A percentile compares a stretch with the other conserved stretches of the same genome.
These are phyloP conservation scores for Zizania palustris DNA, from an alignment of 202 grass and related monocot species.

Conservation along the genomic window DNA sequence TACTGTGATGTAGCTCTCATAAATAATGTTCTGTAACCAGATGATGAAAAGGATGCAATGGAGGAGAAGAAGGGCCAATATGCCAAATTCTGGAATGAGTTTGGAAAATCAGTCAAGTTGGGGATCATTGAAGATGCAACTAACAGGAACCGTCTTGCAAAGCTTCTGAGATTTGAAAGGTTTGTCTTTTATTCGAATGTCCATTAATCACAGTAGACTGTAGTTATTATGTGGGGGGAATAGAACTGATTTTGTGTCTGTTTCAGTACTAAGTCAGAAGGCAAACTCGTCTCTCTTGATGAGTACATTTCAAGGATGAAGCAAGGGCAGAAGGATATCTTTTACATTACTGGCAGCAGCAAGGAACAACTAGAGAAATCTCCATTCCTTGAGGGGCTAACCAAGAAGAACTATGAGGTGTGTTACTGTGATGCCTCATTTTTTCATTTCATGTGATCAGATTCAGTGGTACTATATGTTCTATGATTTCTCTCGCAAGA, in stretches of 20 bases:
- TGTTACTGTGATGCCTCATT: background rate
- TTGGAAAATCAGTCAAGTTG: slow-evolving; percentile 95
- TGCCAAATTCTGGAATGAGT: slow-evolving; percentile 96
- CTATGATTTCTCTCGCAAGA: background rate
- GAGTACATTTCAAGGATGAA: slow-evolving; percentile 99
- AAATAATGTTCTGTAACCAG: slow-evolving; percentile 42
- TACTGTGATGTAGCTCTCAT: slow-evolving; percentile 17
- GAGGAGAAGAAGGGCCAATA: slow-evolving; percentile 93
- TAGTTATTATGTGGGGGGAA: background rate
- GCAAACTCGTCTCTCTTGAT: slow-evolving; percentile 86
- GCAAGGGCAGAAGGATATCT: slow-evolving; percentile 89
- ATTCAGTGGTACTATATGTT: background rate
- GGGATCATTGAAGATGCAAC: slow-evolving; percentile 96
- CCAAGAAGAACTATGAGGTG: slow-evolving; percentile 97
- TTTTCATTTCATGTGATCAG: background rate
- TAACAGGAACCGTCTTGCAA: slow-evolving; percentile 93
- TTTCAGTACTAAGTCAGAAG: slow-evolving; percentile 90
- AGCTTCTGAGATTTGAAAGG: slow-evolving; percentile 97
- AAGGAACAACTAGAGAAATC: slow-evolving; percentile 97
- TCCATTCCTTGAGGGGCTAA: slow-evolving; percentile 98
- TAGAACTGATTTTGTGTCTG: slow-evolving; percentile 36
- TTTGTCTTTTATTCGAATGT: slow-evolving; percentile 30
- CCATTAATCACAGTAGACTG: slow-evolving; percentile 4
- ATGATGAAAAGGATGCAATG: slow-evolving; percentile 74
- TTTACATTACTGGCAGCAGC: slow-evolving; percentile 91